phyloP scores from a whole-genome alignment of 2,329 filamentous ascomycete genomes.

The Colletotrichum sp. region DNA sequence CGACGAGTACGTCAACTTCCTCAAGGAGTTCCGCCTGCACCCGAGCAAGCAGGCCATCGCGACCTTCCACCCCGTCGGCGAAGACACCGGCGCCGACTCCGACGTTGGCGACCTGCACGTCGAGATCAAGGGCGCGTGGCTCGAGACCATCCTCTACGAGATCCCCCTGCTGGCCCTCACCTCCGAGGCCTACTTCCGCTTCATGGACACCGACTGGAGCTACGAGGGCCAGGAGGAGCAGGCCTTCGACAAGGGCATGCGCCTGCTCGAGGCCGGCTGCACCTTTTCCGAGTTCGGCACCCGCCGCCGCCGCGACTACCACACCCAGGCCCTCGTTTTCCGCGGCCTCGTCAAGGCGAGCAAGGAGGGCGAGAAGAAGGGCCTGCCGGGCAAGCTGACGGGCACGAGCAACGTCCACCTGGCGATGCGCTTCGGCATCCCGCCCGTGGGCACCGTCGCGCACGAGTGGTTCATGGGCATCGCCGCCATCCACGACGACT shows the following conservation, averaged over 20 bases:
- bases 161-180: constrained; percentile 91
- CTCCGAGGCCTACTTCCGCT: constrained; percentile 97
- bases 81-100: constrained; percentile 66
- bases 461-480: constrained; percentile 99
- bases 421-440: constrained; percentile 88
- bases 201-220: constrained; percentile 92
- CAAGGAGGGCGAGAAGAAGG: constrained; percentile 69
- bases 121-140: constrained; percentile 82
- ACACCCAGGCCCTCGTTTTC: constrained; percentile 92
- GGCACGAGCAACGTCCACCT: constrained; percentile 98
- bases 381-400: constrained; percentile 74
- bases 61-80: constrained; percentile 63
- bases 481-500: constrained; percentile 87
- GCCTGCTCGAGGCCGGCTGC: constrained; percentile 82
- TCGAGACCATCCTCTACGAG: constrained; percentile 96
- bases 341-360: constrained; percentile 82
- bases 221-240: constrained; percentile 86
- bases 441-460: constrained; percentile 85
- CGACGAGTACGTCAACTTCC: constrained; percentile 78
- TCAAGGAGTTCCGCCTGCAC: constrained; percentile 80
- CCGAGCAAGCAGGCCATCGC: constrained; percentile 81
- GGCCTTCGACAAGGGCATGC: constrained; percentile 81
- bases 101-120: constrained; percentile 79
- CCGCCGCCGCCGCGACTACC: constrained; percentile 86
- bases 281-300: constrained; percentile 94